Evolutionary conservation across 495 filamentous ascomycete genomes (phyloP).

Genomic region (Hyphodiscus hymeniophilus): DNA sequence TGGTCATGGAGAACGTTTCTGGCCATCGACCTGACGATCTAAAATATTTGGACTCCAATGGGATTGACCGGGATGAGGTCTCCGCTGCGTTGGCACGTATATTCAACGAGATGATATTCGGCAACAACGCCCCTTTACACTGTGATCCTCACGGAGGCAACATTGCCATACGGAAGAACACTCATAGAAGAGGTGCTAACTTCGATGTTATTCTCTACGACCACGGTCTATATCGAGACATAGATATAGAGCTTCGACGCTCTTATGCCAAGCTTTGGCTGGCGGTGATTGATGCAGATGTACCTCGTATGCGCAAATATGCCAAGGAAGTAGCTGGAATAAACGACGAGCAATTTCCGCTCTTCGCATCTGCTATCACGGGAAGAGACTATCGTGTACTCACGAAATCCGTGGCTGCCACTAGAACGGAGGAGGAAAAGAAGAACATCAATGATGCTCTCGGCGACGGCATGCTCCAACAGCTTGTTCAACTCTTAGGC

Average conservation of each 20-base stretch:
- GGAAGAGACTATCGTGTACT: conserved; percentile 82
- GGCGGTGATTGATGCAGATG: conserved; percentile 82
- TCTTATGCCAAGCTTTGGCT: conserved; percentile 98
- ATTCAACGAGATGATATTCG: conserved; percentile 99
- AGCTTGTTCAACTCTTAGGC: conserved; percentile 81
- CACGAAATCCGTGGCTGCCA: conserved; percentile 48
- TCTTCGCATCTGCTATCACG: conserved; percentile 95
- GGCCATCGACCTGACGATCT: conserved; percentile 88
- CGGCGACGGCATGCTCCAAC: conserved; percentile 77
- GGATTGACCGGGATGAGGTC: conserved; percentile 92
- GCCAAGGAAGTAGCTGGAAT: conserved; percentile 83
- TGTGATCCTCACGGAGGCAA: conserved; percentile 98
- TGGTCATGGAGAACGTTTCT: conserved; percentile 92
- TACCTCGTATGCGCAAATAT: conserved; percentile 77
- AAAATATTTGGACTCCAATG: conserved; percentile 71
- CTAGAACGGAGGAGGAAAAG: conserved; percentile 65
- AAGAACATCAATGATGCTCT: conserved; percentile 72
- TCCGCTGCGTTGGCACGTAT: conserved; percentile 84
- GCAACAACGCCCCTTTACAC: conserved; percentile 79
- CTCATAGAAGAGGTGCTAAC: conserved; percentile 47
- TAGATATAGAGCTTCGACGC: conserved; percentile 66
- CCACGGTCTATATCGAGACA: conserved; percentile 93
- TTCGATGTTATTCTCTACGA: conserved; percentile 99
- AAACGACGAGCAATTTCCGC: conserved; percentile 83
- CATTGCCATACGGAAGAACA: conserved; percentile 79